Base-by-base conservation (phyloP, 352 stramenopile genomes). In the Phytophthora uliginosa region DNA sequence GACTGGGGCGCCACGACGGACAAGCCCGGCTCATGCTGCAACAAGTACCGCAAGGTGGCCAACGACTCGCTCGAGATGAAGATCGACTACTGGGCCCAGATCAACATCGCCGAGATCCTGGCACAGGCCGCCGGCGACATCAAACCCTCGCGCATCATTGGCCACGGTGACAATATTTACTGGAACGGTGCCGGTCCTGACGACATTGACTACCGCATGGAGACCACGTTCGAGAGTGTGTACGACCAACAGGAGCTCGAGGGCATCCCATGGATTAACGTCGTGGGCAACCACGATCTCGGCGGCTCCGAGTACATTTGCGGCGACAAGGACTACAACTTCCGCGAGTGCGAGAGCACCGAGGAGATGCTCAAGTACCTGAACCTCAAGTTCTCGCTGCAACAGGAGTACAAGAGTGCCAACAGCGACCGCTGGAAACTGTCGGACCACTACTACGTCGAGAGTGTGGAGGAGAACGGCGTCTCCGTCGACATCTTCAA, bases 401-500 rank as follows among this genome's bases (percentile, higher is more conserved):
- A 96, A 63, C 77, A 88, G 54, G 77, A 84, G 55, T 96, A 96
- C 84, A 93, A 92, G 82, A 94, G 85, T 50, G 76, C 85, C 13
- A 93, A 95, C 71, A 74, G 69, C 55, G 78, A 95, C 66, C 88
- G 88, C 20, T 96, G 90, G 90, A 82, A 92, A 76, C 74, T 96
- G 13, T 78, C 79, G 18, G 90, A 95, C 69, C 90, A 96, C 71
- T 95, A 95, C 80, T 96, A 95, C 73, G 85, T 94, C 24, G 86
- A 97, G 67, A 84, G 76, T 7, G 79, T 95, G 7, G 77, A 93
- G 70, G 83, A 89, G 74, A 83, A 92, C 73, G 90, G 82, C 38
- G 90, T 97, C 24, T 93, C 88, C 36, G 89, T 97, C 2, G 90
- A 97, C 52, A 95, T 97, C 40, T 96, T 96, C 69, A 97, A 95